A percentile compares a stretch with the other conserved stretches of the same genome.
Conservation (phyloP, 2,329 filamentous ascomycete genomes). For the Xylaria hypoxylon region DNA sequence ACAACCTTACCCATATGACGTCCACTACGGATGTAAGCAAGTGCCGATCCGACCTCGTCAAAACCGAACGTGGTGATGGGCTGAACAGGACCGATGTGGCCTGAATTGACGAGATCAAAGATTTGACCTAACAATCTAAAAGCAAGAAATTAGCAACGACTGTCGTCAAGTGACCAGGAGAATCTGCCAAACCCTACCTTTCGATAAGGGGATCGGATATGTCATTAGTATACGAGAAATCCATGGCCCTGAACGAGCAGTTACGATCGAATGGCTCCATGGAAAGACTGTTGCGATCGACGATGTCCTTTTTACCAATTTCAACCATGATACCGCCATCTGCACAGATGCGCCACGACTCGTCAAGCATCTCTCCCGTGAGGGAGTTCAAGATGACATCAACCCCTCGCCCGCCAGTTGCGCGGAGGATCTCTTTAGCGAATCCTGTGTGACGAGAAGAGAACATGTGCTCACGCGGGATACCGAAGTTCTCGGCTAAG, state of each 20-base stretch:
- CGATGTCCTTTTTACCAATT: constrained; percentile 40
- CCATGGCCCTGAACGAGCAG: constrained; percentile 39
- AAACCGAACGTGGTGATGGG: constrained; percentile 49
- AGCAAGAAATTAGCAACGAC: too few relatives aligned
- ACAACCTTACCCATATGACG: constrained; percentile 56
- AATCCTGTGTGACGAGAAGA: constrained; percentile 49
- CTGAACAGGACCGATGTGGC: constrained; percentile 48
- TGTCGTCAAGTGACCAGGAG: too few relatives aligned
- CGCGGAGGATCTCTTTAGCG: constrained; percentile 41
- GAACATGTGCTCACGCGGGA: constrained; percentile 52
- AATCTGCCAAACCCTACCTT: too few relatives aligned
- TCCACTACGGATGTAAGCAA: constrained; percentile 51
- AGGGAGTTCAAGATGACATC: constrained; percentile 41
- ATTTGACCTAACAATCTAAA: too few relatives aligned
- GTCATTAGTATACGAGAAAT: constrained; percentile 32
- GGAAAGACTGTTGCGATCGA: constrained; percentile 35
- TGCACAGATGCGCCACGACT: constrained; percentile 36
- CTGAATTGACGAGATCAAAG: constrained; percentile 33
- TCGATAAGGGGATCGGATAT: constrained; percentile 12
- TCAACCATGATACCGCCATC: constrained; percentile 43
- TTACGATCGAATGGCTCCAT: constrained; percentile 43
- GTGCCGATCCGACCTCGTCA: constrained; percentile 46
- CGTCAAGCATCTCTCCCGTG: constrained; percentile 40
- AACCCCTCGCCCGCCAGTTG: constrained; percentile 47
- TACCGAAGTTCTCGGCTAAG: constrained; percentile 45